Percentiles rank a stretch among this genome's conserved stretches.
Conservation (phyloP, 1,284 basidiomycete genomes). For the Leccinum griseonigrum region DNA sequence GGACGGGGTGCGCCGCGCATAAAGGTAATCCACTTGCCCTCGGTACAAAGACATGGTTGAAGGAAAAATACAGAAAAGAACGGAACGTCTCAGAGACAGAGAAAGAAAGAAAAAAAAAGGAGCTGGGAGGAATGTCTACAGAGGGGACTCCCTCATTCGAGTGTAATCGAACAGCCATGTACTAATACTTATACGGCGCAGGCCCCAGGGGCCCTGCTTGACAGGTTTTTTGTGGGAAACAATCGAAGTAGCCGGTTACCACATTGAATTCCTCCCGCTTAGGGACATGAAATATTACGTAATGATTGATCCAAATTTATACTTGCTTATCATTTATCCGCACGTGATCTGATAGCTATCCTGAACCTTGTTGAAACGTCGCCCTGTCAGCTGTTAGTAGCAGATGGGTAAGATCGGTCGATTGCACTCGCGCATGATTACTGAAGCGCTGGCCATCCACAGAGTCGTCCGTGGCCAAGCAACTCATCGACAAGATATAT, state of each 20-base stretch:
- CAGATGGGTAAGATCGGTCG: not conserved
- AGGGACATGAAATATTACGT: not conserved
- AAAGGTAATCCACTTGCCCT: conserved; percentile 6
- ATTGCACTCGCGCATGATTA: not conserved
- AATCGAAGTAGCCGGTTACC: not conserved
- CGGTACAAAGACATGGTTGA: conserved; percentile 11
- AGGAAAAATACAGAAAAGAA: not conserved
- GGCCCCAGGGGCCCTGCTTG: not conserved
- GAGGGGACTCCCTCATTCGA: not conserved
- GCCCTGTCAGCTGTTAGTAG: not conserved
- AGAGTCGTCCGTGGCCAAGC: conserved; percentile 70
- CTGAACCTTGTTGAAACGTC: not conserved
- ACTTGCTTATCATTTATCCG: not conserved
- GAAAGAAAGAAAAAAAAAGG: no score
- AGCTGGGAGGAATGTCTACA: not conserved
- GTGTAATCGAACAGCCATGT: not conserved
- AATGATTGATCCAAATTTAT: not conserved
- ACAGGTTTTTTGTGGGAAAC: not conserved
- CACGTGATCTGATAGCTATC: not conserved
- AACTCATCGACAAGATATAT: conserved; percentile 85
- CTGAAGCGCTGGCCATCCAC: conserved; percentile 9
- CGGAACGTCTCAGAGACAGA: not conserved
- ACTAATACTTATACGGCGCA: not conserved
- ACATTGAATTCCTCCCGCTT: not conserved
- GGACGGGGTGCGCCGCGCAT: not conserved